Base-by-base conservation (phyloP, 208 protist genomes). In the Leishmania mexicana region DNA sequence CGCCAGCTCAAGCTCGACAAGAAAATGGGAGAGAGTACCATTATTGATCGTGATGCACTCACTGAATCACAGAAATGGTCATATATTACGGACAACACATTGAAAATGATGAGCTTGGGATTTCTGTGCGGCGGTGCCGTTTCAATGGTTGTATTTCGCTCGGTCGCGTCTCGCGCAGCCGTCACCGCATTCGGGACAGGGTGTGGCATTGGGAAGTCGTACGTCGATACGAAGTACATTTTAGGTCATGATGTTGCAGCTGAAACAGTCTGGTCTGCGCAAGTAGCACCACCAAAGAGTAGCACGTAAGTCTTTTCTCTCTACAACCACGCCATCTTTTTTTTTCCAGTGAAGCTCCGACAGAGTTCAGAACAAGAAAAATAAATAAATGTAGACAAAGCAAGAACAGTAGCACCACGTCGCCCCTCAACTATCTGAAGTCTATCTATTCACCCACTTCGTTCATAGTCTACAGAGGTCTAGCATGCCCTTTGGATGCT, bases 151-250 rank as follows among this genome's bases (percentile, higher is more conserved):
- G 81, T 92, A 15, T 94, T 96, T 83, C 90, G 91, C n/a, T 92
- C 88, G 8, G 80, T 95, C 10, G 79, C 87, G 13, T 77, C 87
- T 7, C 88, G 94, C 6, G 88, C 88, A 7, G 88, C 89, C 7
- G 80, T 87, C 24, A 92, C 93, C 49, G 90, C 91, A 13, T 93
- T 92, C 62, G 93, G 94, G 15, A 87, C 88, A 7, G 94, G 94
- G 17, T 96, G 88, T 80, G 94, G 94, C 51, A 79, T 97, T n/a
- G 94, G 94, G 15, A 94, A 92, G 76, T 83, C 94, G 17, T 97
- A 96, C 60, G 93, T 97, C 31, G 94, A 97, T 76, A 90, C 92
- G 6, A 89, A 94, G 76, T 97, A 95, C 80, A 81, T 96, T 53
- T 85, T 97, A 42, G 94, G 94, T 17, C 94, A 97, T 76, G 90